Conservation (phyloP, 1,139 yeast species). For the Waltiozyma solani region DNA sequence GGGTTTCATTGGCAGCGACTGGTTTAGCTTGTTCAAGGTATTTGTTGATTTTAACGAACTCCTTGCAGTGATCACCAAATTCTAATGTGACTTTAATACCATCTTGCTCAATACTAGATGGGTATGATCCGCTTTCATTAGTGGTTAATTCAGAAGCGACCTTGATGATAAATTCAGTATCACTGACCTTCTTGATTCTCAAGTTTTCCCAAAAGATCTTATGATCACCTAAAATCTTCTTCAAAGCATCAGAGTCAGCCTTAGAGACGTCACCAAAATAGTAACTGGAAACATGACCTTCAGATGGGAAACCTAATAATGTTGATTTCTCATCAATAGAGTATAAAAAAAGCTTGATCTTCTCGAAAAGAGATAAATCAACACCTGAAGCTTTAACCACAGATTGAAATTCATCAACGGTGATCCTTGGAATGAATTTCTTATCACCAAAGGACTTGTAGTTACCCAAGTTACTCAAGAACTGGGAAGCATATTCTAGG, state of each 20-base stretch:
- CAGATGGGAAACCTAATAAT: conserved; percentile 69
- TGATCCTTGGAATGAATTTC: conserved; percentile 65
- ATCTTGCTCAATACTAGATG: conserved; percentile 25
- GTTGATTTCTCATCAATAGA: conserved; percentile 35
- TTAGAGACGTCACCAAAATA: conserved; percentile 46
- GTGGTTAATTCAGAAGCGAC: conserved; percentile 47
- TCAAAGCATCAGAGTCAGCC: conserved; percentile 55
- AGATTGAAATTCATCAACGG: conserved; percentile 35
- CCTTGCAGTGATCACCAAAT: conserved; percentile 70
- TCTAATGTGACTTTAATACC: conserved; percentile 35
- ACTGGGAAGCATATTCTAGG: conserved; percentile 74
- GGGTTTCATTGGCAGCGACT: conserved; percentile 66
- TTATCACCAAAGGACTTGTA: conserved; percentile 86
- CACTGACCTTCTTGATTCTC: conserved; percentile 46
- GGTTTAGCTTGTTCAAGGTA: conserved; percentile 48
- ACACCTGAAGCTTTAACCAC: conserved; percentile 26
- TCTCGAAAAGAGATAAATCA: conserved; percentile 31
- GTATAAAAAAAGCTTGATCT: conserved; percentile 40
- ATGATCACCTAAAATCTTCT: conserved; percentile 46
- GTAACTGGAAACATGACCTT: conserved; percentile 68
- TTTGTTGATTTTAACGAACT: conserved; percentile 49
- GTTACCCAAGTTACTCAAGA: conserved; percentile 74
- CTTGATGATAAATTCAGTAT: conserved; percentile 37
- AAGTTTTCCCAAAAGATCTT: conserved; percentile 81
- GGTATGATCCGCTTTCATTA: conserved; percentile 32